Percentiles rank a stretch among this genome's conserved stretches.
phyloP scores from a whole-genome alignment of 2,329 filamentous ascomycete species.

The Tothia fuscella region DNA sequence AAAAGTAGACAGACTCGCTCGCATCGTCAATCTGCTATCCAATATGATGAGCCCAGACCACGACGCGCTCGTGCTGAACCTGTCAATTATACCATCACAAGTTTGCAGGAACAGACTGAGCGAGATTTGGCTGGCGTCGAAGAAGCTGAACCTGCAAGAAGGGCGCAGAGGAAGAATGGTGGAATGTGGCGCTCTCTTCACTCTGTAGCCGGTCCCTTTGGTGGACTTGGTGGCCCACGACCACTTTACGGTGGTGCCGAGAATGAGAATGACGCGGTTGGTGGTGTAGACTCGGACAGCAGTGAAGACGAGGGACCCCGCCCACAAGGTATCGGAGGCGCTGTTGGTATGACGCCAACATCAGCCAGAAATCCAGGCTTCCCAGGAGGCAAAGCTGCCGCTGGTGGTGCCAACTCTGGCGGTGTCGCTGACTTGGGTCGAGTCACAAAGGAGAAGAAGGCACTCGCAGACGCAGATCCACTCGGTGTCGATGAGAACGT shows the following conservation, averaged over 20 bases:
- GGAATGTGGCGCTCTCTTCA: slow-evolving; percentile 68
- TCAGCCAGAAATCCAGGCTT: slow-evolving; percentile 36
- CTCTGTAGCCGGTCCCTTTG: slow-evolving; percentile 86
- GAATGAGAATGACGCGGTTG: slow-evolving; percentile 60
- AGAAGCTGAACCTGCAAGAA: slow-evolving; percentile 52
- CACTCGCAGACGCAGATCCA: slow-evolving; percentile 85
- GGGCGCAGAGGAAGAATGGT: slow-evolving; percentile 32
- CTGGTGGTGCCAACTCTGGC: too few relatives aligned
- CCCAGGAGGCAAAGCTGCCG: slow-evolving; percentile 35
- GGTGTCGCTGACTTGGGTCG: slow-evolving; percentile 78
- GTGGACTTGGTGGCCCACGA: slow-evolving; percentile 62
- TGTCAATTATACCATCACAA: slow-evolving; percentile 30
- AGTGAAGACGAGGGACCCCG: slow-evolving; percentile 78
- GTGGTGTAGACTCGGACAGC: slow-evolving; percentile 82
- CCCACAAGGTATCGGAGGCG: slow-evolving; percentile 35
- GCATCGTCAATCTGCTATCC: slow-evolving; percentile 19
- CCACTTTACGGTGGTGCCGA: slow-evolving; percentile 64
- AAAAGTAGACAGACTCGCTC: slow-evolving; percentile 25
- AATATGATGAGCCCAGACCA: slow-evolving; percentile 44
- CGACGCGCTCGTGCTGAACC: slow-evolving; percentile 47
- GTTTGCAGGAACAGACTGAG: slow-evolving; percentile 60
- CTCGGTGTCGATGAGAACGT: slow-evolving; percentile 86
- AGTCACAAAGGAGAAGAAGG: slow-evolving; percentile 73
- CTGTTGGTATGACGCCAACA: slow-evolving; percentile 52
- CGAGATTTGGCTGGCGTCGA: slow-evolving; percentile 56